phyloP scores from a whole-genome alignment of 108 stramenopile species.

The Fragilaria radians region DNA sequence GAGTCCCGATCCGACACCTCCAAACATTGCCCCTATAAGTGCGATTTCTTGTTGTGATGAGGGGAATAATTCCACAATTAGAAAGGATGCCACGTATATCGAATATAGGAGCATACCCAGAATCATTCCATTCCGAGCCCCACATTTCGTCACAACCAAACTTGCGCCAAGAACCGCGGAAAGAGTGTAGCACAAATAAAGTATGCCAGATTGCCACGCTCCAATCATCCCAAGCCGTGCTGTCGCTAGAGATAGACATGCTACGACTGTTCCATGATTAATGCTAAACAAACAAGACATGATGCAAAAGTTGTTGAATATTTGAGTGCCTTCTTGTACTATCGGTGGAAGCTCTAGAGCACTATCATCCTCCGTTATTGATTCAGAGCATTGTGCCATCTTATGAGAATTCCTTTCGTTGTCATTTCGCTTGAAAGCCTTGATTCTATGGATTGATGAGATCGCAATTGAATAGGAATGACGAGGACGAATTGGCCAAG shows the following conservation, averaged over 20 bases:
- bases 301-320: constrained; percentile 27
- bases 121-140: constrained; percentile 26
- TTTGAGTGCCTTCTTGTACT: too few species aligned
- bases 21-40: constrained; percentile 57
- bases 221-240: constrained; percentile 28
- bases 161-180: constrained; percentile 35
- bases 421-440: too few species aligned
- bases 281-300: constrained; percentile 30
- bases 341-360: too few species aligned
- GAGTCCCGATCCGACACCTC: constrained; percentile 69
- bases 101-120: constrained; percentile 32
- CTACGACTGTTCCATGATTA: constrained; percentile 33
- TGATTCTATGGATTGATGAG: too few species aligned
- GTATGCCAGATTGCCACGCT: constrained; percentile 15
- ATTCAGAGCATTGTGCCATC: too few species aligned
- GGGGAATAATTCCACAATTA: too few species aligned
- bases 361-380: too few species aligned
- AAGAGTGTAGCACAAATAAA: constrained; percentile 33
- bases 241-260: constrained; percentile 32
- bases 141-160: constrained; percentile 21
- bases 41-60: too few species aligned
- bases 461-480: too few species aligned
- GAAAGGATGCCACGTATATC: constrained; percentile 34
- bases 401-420: too few species aligned
- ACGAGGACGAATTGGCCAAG: too few species aligned